Base-by-base conservation (phyloP, 2,329 filamentous ascomycete genomes). In the Magnaporthales sp. region DNA sequence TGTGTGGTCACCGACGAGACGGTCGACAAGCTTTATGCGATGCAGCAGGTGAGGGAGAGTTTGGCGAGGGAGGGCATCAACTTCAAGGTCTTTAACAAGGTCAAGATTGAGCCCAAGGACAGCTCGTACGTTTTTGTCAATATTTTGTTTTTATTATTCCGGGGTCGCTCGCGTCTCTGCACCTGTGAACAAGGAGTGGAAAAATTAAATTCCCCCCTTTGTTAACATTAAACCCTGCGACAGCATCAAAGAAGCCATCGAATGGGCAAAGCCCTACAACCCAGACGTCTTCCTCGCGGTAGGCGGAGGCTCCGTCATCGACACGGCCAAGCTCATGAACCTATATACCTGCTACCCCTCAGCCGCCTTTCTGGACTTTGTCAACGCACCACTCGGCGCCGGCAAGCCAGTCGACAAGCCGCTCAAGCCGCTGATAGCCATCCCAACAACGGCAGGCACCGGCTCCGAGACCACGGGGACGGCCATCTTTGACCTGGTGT, bases 301-400 rank as follows among this genome's bases (percentile, higher is more conserved):
- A 19, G 95, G 91, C 30, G 85, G 93, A 71, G 95, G 95, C 51
- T 96, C 92, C 54, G 95, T 98, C 70, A 99, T 99, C 71, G 95
- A 99, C 78, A 99, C 95, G 0, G 94, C 95, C 66, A 99, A 99
- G 79, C 84, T 99, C 67, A 98, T 99, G 93, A 99, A 99, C 75
- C 84, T 99, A 0, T 98, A 98, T 80, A 91, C 89, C 0, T 89
- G 87, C 69, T 97, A 93, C 75, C 93, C 93, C 0, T 91, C 97
- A 8, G 94, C 94, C 38, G 91, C 95, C 72, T 97, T 99, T 75
- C 84, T 98, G 46, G 94, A 99, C 81, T 99, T 99, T 73, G 95
- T 99, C 77, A 98, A 98, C 74, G 94, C 94, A 0, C 95, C 95
- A 0, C 81, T 98, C 0, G 95, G 95, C 68, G 92, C 91, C 69